phyloP scores from a whole-genome alignment of 192 early-diverging fungal genomes.

The Coemansia sp. region DNA sequence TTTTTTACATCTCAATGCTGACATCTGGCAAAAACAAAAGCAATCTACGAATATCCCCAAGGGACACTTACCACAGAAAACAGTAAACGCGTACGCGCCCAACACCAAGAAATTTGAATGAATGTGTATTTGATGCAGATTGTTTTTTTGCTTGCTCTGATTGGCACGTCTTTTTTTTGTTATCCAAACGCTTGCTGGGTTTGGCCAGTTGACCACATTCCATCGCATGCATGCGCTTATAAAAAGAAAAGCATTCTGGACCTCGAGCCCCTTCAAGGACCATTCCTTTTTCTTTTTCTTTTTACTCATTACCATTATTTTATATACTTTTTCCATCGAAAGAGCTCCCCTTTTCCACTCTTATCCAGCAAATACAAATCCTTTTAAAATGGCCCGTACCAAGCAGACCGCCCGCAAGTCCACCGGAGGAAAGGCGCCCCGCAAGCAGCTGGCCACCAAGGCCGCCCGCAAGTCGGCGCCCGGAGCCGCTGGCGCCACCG shows the following conservation, averaged over 20 bases:
- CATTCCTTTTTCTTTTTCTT: conserved; percentile 1
- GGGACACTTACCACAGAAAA: neutral
- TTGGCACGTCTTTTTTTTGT: conserved; percentile 1
- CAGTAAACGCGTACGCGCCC: neutral
- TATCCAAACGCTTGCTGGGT: neutral
- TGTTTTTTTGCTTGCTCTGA: neutral
- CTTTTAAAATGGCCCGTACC: conserved; percentile 64
- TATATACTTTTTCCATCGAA: conserved; percentile 9
- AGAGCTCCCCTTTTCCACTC: conserved; percentile 15
- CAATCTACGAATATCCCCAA: neutral
- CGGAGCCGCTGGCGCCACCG: conserved; percentile 60
- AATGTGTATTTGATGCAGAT: neutral
- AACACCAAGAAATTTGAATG: neutral
- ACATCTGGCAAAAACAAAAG: neutral
- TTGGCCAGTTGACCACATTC: neutral
- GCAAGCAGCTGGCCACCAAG: conserved; percentile 97
- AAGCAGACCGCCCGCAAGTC: conserved; percentile 99
- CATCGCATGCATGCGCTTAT: neutral
- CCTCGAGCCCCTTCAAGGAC: neutral
- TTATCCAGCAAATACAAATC: conserved; percentile 75
- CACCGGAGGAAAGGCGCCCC: conserved; percentile 98
- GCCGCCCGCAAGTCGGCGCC: conserved; percentile 97
- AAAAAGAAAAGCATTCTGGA: conserved; percentile 3
- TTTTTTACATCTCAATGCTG: conserved; percentile 11
- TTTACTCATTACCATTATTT: conserved; percentile 1